Base-by-base conservation (phyloP, 805 yeast genomes). In the Nakazawaea laoshanensis region DNA sequence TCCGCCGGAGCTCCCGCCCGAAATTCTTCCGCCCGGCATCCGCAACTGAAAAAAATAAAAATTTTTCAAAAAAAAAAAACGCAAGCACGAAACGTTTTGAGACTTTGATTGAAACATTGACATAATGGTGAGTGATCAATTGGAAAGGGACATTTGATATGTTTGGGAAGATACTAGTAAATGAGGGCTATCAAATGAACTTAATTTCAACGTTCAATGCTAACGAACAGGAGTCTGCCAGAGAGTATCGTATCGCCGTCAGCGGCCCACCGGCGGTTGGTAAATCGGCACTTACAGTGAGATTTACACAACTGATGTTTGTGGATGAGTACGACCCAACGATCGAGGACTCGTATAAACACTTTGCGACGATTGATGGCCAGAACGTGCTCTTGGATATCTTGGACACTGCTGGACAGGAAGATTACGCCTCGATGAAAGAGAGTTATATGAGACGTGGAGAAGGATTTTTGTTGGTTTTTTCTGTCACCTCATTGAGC, bases 181-280 rank as follows among this genome's bases (percentile, higher is more conserved):
- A n/a, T n/a, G n/a, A n/a, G n/a, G n/a, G n/a, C n/a, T n/a, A n/a
- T n/a, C n/a, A n/a, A n/a, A n/a, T n/a, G n/a, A n/a, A n/a, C n/a
- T n/a, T n/a, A n/a, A n/a, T n/a, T n/a, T n/a, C n/a, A n/a, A n/a
- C n/a, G n/a, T n/a, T n/a, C n/a, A n/a, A n/a, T n/a, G n/a, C n/a
- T n/a, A n/a, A n/a, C n/a, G 27, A 25, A 13, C 28, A 16, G 15
- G 6, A 25, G 18, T 28, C 23, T n/a, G 9, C 55, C 12, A 48
- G 81, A 56, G 96, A 88, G 57, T 89, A 78, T 55, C 87, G 94
- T 53, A 61, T 92, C 39, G 98, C 92, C 4, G 96, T 89, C 28
- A 96, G 89, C 36, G 98, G 97, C 36, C 96, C 96, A 24, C 97
- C 97, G 52, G 96, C 96, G 60, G 98, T 92, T 36, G 98, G 98